Evolutionary conservation across 2,329 filamentous ascomycete species (phyloP), one percentile per base, ranked within the genome.

Genomic region (Samsoniella hepiali): DNA sequence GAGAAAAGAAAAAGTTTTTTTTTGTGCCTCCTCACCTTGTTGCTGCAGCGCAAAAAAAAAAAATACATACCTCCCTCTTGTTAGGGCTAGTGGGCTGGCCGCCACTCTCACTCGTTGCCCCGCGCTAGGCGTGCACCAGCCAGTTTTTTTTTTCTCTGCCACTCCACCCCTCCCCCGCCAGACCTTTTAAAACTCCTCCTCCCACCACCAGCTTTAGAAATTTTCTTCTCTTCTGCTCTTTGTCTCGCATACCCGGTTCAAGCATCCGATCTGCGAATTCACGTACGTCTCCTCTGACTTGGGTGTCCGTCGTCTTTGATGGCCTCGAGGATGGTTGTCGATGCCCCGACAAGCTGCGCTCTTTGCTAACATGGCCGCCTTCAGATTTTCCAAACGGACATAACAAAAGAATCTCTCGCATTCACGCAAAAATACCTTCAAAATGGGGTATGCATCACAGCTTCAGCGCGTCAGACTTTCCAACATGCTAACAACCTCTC

Each of bases 231-330:
- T 74, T 75, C 69, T 71, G 72, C 73, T 77, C 75, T 69, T 77
- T 72, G 75, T 77, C 75, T 75, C 74, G 75, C 75, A 77, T 77
- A 77, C 75, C 75, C 73, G 75, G 75, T 77, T 76, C 75, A 77
- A 76, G 75, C 75, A 76, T 76, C 75, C 75, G 74, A 75, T 71
- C 75, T 77, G 75, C 75, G 75, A 76, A 70, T 76, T 72, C 73
- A 74, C 75, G 74, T 63, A 73, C 72, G 58, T 66, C 61, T 64
- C 50, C 58, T 45, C 51, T 63, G 27, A 31, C 63, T 60, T 15
- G 32, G 2, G 65, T 29, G 27, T 64, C 36, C 9, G 34, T 4
- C 49, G 47, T 17, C 36, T 32, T 53, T 40, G 47, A 45, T 63
- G 58, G 50, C 38, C 47, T 45, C 17, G n/a, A 61, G 11, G 13